phyloP scores from a whole-genome alignment of 805 yeast genomes.

The Nakazawaea wickerhamii region DNA sequence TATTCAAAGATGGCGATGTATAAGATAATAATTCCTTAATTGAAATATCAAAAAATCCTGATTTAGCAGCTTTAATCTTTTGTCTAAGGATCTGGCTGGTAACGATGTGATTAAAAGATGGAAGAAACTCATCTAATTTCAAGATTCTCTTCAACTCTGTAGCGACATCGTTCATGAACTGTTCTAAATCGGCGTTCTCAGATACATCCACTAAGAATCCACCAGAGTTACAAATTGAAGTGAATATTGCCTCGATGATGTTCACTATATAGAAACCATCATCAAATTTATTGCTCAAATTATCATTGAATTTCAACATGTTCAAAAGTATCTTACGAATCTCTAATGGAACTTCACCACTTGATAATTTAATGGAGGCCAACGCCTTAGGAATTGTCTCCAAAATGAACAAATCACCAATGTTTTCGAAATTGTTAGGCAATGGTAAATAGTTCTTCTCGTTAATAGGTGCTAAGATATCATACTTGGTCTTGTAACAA shows the following conservation, averaged over 20 bases:
- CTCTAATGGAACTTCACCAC: constrained; percentile 50
- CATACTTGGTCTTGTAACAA: constrained; percentile 55
- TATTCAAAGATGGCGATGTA: constrained; percentile 40
- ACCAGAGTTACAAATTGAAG: constrained; percentile 22
- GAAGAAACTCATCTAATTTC: constrained; percentile 82
- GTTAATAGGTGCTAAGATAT: constrained; percentile 23
- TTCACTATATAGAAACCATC: constrained; percentile 64
- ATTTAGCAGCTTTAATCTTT: constrained; percentile 52
- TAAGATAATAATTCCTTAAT: constrained; percentile 51
- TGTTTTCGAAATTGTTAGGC: constrained; percentile 75
- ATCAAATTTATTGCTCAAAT: constrained; percentile 67
- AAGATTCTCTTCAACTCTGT: constrained; percentile 69
- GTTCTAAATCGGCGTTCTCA: constrained; percentile 24
- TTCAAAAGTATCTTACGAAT: constrained; percentile 62
- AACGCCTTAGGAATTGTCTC: constrained; percentile 62
- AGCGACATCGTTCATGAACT: constrained; percentile 42
- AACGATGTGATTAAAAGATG: constrained; percentile 58
- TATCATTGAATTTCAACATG: constrained; percentile 78
- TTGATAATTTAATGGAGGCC: constrained; percentile 56
- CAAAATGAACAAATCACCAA: constrained; percentile 63
- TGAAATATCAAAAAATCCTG: constrained; percentile 46
- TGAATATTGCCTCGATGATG: constrained; percentile 50
- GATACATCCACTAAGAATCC: constrained; percentile 13
- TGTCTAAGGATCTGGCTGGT: constrained; percentile 53
- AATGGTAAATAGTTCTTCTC: constrained; percentile 54